phyloP scores from a whole-genome alignment of 164 flowering plant genomes.

The Houttuynia cordata region DNA sequence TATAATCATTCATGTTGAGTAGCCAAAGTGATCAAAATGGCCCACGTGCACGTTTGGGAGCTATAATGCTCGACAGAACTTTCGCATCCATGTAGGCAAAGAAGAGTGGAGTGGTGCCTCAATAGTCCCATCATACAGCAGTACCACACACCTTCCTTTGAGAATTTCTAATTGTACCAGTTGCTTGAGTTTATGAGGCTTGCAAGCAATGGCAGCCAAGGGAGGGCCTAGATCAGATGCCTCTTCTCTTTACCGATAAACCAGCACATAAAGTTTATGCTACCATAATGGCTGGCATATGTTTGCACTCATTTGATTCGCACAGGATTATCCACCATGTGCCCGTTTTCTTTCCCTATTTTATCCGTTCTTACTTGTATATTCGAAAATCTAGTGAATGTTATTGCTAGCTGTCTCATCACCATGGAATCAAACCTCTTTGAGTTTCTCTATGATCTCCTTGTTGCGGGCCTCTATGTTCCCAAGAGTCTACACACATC shows the following conservation, averaged over 20 bases:
- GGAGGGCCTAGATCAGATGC: constrained; percentile 10
- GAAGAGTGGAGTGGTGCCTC: constrained; percentile 15
- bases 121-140: constrained; percentile 10
- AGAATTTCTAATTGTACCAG: constrained; percentile 1
- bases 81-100: not conserved
- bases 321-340: too few relatives aligned
- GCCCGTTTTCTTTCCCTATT: constrained; percentile 16
- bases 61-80: constrained; percentile 17
- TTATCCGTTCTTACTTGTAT: constrained; percentile 7
- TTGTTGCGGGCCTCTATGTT: not conserved
- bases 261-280: constrained; percentile 8
- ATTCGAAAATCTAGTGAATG: constrained; percentile 7
- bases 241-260: constrained; percentile 8
- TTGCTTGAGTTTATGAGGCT: constrained; percentile 29
- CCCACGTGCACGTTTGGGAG: constrained; percentile 25
- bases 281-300: constrained; percentile 41
- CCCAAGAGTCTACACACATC: not conserved
- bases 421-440: not conserved
- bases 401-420: constrained; percentile 30
- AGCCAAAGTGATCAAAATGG: constrained; percentile 16
- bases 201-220: constrained; percentile 23
- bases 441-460: not conserved
- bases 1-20: constrained; percentile 22
- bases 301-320: constrained; percentile 14
- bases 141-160: constrained; percentile 3